These are phyloP conservation scores for Monosporascus sp. DNA, from an alignment of 2,329 filamentous ascomycete genomes.

Conservation along the genomic window DNA sequence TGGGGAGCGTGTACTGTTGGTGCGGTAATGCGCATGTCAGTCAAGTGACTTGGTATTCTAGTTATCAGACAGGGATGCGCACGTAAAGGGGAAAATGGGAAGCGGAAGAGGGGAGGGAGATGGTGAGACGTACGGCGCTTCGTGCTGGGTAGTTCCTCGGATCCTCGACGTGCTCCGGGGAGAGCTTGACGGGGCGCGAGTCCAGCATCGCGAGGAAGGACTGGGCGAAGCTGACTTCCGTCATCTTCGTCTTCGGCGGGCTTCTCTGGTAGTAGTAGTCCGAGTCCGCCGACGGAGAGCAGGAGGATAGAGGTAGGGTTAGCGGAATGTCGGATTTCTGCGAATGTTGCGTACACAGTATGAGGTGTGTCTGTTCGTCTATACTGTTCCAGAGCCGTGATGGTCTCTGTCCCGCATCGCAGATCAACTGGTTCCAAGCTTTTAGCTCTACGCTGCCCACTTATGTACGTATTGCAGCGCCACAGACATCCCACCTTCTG, in stretches of 20 bases:
- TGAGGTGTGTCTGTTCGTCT: too few species aligned
- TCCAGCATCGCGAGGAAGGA: constrained; percentile 77
- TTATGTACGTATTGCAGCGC: too few species aligned
- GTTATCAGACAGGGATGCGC: background rate
- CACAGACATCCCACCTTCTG: too few species aligned
- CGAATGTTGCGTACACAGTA: too few species aligned
- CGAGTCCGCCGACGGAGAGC: background rate
- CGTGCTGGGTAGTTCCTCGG: constrained; percentile 71
- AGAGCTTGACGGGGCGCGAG: constrained; percentile 71
- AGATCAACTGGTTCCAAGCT: too few species aligned
- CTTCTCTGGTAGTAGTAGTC: too few species aligned
- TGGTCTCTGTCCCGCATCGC: too few species aligned
- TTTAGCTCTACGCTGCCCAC: too few species aligned
- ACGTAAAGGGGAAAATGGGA: background rate
- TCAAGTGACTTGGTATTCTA: constrained; percentile 2
- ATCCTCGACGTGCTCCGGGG: constrained; percentile 87
- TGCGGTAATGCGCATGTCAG: background rate
- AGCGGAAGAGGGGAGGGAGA: constrained; percentile 7
- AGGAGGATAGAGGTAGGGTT: constrained; percentile 3
- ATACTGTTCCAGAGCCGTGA: too few species aligned
- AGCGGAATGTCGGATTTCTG: background rate
- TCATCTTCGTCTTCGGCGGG: constrained; percentile 46
- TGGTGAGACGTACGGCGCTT: constrained; percentile 58
- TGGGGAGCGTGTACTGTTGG: constrained; percentile 64
- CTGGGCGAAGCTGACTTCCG: constrained; percentile 81